Evolutionary conservation across 768 basidiomycete species (phyloP).

Genomic region (Candolleomyces aberdarensis): DNA sequence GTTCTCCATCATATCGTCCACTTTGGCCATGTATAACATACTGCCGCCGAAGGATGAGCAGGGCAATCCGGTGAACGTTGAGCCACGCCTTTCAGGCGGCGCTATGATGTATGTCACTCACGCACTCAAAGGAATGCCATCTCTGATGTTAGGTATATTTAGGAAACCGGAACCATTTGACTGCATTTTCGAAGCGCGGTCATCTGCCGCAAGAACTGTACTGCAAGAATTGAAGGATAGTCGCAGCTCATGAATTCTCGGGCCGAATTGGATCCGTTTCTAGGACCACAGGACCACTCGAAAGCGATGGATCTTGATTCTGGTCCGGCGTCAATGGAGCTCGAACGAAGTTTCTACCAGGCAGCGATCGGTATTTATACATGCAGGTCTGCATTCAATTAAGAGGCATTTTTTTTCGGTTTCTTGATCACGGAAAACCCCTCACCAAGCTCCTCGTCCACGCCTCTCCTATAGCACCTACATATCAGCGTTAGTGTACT

Average conservation of each 20-base stretch:
- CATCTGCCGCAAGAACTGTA: not conserved
- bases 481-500: no score
- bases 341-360: no score
- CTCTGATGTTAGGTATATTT: not conserved
- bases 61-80: conserved; percentile 13
- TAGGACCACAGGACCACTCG: no score
- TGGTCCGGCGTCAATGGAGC: no score
- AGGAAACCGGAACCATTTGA: not conserved
- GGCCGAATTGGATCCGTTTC: no score
- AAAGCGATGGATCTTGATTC: no score
- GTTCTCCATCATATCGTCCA: conserved; percentile 12
- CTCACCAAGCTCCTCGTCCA: no score
- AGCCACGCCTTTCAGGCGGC: conserved; percentile 6
- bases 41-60: conserved; percentile 14
- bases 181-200: not conserved
- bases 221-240: conserved; percentile 3
- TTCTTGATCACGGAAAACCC: no score
- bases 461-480: conserved; percentile 5
- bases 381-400: no score
- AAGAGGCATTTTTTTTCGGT: no score
- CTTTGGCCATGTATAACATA: conserved; percentile 16
- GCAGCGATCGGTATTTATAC: no score
- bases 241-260: no score
- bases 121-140: not conserved
- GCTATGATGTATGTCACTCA: not conserved